Percentiles rank a stretch among this genome's conserved stretches.
These are phyloP conservation scores for Suhomyces sp. DNA, from an alignment of 805 yeast genomes.

Conservation along the genomic window DNA sequence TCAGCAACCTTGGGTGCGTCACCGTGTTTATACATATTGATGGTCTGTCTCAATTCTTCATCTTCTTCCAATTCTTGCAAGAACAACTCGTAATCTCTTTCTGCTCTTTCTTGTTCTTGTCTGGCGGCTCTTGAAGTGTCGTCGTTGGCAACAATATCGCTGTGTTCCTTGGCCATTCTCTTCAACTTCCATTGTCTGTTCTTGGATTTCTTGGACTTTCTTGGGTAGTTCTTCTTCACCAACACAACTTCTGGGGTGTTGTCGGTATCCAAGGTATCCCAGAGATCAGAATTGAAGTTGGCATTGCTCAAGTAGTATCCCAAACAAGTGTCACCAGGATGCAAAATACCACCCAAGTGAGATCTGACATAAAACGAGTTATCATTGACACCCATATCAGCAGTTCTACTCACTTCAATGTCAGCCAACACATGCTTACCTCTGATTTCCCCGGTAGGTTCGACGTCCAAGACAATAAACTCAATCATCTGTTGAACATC, in stretches of 20 bases:
- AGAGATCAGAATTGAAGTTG: slow-evolving; percentile 83
- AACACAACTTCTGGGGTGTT: slow-evolving; percentile 81
- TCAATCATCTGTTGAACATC: slow-evolving; percentile 77
- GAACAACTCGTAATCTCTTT: slow-evolving; percentile 91
- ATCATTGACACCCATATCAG: slow-evolving; percentile 86
- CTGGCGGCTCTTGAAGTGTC: slow-evolving; percentile 63
- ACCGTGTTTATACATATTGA: slow-evolving; percentile 79
- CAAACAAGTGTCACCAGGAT: slow-evolving; percentile 93
- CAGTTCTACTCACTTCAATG: slow-evolving; percentile 82
- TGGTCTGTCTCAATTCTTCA: slow-evolving; percentile 84
- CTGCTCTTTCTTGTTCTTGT: slow-evolving; percentile 89
- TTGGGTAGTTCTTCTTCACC: slow-evolving; percentile 83
- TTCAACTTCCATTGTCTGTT: slow-evolving; percentile 87
- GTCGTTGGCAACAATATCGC: slow-evolving; percentile 76
- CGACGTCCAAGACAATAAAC: slow-evolving; percentile 89
- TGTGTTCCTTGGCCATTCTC: slow-evolving; percentile 97
- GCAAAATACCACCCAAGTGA: slow-evolving; percentile 90
- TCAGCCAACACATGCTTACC: slow-evolving; percentile 87
- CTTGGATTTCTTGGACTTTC: slow-evolving; percentile 72
- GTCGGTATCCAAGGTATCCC: slow-evolving; percentile 63
- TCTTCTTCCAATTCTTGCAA: slow-evolving; percentile 97
- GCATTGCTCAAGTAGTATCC: slow-evolving; percentile 86
- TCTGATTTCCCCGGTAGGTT: slow-evolving; percentile 75
- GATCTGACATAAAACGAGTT: slow-evolving; percentile 79
- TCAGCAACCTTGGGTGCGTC: slow-evolving; percentile 28